Base-by-base conservation (phyloP, 2,329 filamentous ascomycete genomes). In the Cercospora sojina region DNA sequence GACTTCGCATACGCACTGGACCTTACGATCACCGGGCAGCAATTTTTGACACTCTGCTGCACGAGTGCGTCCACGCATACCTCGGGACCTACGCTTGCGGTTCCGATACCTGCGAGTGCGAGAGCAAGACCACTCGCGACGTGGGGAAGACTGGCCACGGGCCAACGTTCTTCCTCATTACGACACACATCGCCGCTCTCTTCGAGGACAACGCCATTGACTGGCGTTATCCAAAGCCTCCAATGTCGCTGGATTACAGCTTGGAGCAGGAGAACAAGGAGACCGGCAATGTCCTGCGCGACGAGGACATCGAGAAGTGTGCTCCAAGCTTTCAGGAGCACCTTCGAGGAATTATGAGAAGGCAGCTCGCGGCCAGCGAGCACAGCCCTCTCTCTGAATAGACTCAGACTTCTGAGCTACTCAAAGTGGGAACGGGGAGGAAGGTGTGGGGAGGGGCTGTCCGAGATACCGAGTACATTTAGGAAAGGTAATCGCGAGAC, bases 1-100 rank as follows among this genome's bases (percentile, higher is more conserved):
- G 32, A 27, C n/a, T 13, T 43, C 20, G 35, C 41, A 20, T 9
- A 5, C 9, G 10, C 18, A 9, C n/a, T 10, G 29, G 8, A 9
- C 29, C 29, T 31, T 43, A 60, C n/a, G 31, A 47, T 32, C 58
- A 61, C n/a, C 58, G 41, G 1, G 38, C 25, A 27, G 18, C 38
- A 29, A 60, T 65, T 8, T n/a, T 61, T 10, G 63, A 27, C 12
- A 61, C 57, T 10, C 27, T 65, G 20, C 23, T 65, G 13, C 63
- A 61, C 53, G 63, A 65, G 51, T 65, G 57, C 29, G 32, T 65
- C 31, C 63, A 65, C 38, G 63, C 29, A 16, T 65, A 43, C 29
- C 29, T 65, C n/a, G 31, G 18, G 10, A 29, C 43, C 4, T 65
- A 65, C 29, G 41, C 32, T 18, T 65, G 63, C 35, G 32, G 51